These are phyloP conservation scores for Tulasnella sp. DNA, from an alignment of 768 basidiomycete genomes.

Conservation along the genomic window DNA sequence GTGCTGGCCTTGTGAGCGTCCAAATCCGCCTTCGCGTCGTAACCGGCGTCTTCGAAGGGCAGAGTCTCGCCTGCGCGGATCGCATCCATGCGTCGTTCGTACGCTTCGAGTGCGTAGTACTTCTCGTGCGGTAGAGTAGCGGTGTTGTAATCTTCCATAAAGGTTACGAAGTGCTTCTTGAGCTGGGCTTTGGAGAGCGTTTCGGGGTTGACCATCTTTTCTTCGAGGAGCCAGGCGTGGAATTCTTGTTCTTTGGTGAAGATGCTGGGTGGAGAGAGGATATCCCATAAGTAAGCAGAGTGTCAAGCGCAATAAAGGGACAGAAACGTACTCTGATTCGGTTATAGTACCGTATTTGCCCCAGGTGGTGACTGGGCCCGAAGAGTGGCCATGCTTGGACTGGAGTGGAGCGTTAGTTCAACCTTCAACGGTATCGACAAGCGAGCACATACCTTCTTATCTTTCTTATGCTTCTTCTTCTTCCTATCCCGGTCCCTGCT, in stretches of 20 bases:
- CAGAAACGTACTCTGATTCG: slow-evolving; percentile 72
- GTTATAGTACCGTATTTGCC: slow-evolving; percentile 88
- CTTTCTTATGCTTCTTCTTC: slow-evolving; percentile 68
- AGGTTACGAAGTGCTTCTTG: slow-evolving; percentile 79
- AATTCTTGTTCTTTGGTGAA: slow-evolving; percentile 84
- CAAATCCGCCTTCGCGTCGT: slow-evolving; percentile 86
- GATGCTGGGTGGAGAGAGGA: slow-evolving; percentile 58
- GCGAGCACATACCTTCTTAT: slow-evolving; percentile 58
- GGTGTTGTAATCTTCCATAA: slow-evolving; percentile 79
- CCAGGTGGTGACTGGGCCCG: slow-evolving; percentile 62
- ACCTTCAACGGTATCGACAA: slow-evolving; percentile 13
- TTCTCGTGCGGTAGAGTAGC: slow-evolving; percentile 94
- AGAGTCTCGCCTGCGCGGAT: slow-evolving; percentile 82
- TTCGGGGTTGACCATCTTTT: slow-evolving; percentile 89
- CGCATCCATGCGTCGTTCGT: slow-evolving; percentile 82
- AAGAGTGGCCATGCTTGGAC: slow-evolving; percentile 58
- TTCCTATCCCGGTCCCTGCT: slow-evolving; percentile 45
- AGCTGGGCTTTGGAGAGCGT: slow-evolving; percentile 82
- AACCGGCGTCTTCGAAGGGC: slow-evolving; percentile 68
- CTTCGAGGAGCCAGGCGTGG: slow-evolving; percentile 90
- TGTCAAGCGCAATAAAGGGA: too few relatives aligned
- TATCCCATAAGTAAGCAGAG: too few relatives aligned
- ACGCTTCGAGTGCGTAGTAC: slow-evolving; percentile 81
- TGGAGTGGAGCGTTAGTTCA: slow-evolving; percentile 19
- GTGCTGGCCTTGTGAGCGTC: slow-evolving; percentile 73